Conservation (phyloP, 495 filamentous ascomycete genomes). For the Daldinia decipiens region DNA sequence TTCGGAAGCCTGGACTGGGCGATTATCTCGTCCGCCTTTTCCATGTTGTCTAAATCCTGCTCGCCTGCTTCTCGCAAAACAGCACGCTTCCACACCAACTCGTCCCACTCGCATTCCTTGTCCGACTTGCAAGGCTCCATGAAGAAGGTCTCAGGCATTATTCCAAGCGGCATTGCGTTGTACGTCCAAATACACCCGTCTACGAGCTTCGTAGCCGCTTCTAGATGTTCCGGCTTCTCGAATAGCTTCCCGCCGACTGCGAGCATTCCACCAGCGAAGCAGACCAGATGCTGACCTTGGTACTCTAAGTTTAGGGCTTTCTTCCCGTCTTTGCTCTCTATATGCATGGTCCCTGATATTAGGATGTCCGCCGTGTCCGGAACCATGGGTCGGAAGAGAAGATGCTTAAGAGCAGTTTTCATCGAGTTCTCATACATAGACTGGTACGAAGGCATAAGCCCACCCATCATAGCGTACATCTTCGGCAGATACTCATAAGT, state of each 20-base stretch:
- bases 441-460: slow-evolving; percentile 53
- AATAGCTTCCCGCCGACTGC: slow-evolving; percentile 85
- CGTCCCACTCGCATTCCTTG: slow-evolving; percentile 51
- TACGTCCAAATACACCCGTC: slow-evolving; percentile 97
- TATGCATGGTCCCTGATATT: slow-evolving; percentile 62
- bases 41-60: slow-evolving; percentile 24
- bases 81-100: slow-evolving; percentile 39
- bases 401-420: slow-evolving; percentile 68
- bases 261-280: slow-evolving; percentile 94
- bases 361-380: slow-evolving; percentile 73
- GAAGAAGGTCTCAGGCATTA: slow-evolving; percentile 85
- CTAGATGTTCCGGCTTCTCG: slow-evolving; percentile 71
- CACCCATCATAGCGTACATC: slow-evolving; percentile 60
- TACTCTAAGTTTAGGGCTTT: slow-evolving; percentile 42
- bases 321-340: slow-evolving; percentile 28
- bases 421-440: slow-evolving; percentile 64
- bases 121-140: slow-evolving; percentile 65
- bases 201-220: slow-evolving; percentile 81
- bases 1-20: slow-evolving; percentile 67
- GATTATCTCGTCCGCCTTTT: slow-evolving; percentile 54
- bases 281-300: slow-evolving; percentile 64
- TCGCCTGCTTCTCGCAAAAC: slow-evolving; percentile 21
- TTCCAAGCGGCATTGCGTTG: slow-evolving; percentile 75
- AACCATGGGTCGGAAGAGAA: slow-evolving; percentile 75
- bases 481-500: slow-evolving; percentile 93